Percentiles rank a stretch among this genome's conserved stretches.
These are phyloP conservation scores for Pinus tabuliformis DNA, from an alignment of 75 land plant species.

Conservation along the genomic window DNA sequence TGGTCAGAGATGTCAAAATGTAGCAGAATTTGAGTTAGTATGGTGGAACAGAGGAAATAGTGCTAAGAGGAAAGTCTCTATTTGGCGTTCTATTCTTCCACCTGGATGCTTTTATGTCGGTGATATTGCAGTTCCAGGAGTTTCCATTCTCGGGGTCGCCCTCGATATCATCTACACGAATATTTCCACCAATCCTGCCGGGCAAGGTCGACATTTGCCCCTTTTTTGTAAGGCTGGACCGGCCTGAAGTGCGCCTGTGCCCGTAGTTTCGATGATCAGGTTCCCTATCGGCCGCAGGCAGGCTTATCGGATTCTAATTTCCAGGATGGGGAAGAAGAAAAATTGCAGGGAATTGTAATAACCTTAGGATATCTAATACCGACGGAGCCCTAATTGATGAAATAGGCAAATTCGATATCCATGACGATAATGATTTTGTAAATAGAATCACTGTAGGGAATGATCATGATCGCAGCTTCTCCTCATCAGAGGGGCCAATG, in stretches of 20 bases:
- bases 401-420: no score
- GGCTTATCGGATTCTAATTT: background rate
- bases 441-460: no score
- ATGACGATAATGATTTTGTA: no score
- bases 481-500: no score
- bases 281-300: background rate
- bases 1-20: slow-evolving; percentile 54
- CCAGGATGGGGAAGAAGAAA: no score
- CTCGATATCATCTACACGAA: slow-evolving; percentile 69
- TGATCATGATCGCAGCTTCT: no score
- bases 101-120: no score
- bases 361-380: no score
- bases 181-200: slow-evolving; percentile 73
- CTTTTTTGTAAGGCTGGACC: slow-evolving; percentile 54
- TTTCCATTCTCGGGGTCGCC: slow-evolving; percentile 79
- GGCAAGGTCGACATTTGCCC: slow-evolving; percentile 84
- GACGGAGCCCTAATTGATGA: background rate
- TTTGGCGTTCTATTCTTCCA: slow-evolving; percentile 93
- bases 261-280: slow-evolving; percentile 9
- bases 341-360: background rate
- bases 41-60: slow-evolving; percentile 85
- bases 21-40: slow-evolving; percentile 64
- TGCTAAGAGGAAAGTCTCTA: slow-evolving; percentile 59
- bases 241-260: slow-evolving; percentile 55
- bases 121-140: slow-evolving; percentile 84